These are phyloP conservation scores for Pyracantha coccinea DNA, from an alignment of 331 rosid genomes.

Conservation along the genomic window DNA sequence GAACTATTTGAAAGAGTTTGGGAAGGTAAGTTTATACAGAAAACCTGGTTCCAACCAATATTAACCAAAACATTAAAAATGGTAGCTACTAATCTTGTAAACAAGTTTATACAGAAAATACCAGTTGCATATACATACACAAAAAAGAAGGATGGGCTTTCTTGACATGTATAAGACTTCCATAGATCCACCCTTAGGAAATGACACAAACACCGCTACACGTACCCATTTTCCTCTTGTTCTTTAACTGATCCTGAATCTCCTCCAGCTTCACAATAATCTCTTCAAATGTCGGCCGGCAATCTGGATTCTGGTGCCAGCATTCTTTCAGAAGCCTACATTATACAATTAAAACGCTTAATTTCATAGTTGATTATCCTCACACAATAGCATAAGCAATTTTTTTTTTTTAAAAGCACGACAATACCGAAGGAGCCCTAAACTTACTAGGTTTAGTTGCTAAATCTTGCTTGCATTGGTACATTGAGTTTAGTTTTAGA, in stretches of 20 bases:
- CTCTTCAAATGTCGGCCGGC: constrained; percentile 9
- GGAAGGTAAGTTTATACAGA: neutral
- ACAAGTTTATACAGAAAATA: neutral
- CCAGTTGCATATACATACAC: neutral
- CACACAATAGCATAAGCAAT: too few relatives aligned
- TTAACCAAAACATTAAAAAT: too few relatives aligned
- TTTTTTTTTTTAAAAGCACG: too few relatives aligned
- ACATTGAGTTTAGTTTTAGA: too few relatives aligned
- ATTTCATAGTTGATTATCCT: too few relatives aligned
- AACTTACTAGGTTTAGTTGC: too few relatives aligned
- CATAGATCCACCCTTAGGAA: neutral
- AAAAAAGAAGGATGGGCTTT: neutral
- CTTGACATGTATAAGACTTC: neutral
- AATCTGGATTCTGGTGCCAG: constrained; percentile 23
- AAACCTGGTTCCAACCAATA: too few relatives aligned
- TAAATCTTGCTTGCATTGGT: too few relatives aligned
- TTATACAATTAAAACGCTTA: neutral
- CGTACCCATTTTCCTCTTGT: neutral
- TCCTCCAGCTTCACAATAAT: constrained; percentile 3
- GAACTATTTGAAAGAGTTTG: neutral
- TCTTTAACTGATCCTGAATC: neutral
- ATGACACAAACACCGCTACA: constrained; percentile 3
- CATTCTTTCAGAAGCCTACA: constrained; percentile 11
- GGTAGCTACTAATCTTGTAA: neutral
- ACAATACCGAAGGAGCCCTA: too few relatives aligned